Percentiles rank a stretch among this genome's conserved stretches.
phyloP scores from a whole-genome alignment of 352 stramenopile genomes.

The Globisporangium irregulare region DNA sequence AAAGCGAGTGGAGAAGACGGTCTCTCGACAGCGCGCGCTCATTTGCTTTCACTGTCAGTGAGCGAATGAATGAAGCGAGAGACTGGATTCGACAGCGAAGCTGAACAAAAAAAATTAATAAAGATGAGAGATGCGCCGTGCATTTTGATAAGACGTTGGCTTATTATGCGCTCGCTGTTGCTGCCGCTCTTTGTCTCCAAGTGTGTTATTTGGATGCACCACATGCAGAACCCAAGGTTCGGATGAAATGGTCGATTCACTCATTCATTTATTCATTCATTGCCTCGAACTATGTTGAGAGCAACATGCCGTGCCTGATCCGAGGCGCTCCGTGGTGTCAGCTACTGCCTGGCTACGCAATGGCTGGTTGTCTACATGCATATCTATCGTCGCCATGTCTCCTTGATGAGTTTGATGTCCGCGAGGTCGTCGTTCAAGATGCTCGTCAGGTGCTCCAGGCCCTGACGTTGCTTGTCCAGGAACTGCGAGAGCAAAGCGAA shows the following conservation, averaged over 20 bases:
- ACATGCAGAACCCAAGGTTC: too few species aligned
- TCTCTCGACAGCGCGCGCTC: not conserved
- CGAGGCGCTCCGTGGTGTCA: not conserved
- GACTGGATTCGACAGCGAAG: not conserved
- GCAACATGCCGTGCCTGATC: not conserved
- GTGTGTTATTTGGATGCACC: too few species aligned
- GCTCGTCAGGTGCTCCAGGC: constrained; percentile 76
- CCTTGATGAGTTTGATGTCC: constrained; percentile 87
- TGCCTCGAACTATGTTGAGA: not conserved
- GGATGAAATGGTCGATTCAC: not conserved
- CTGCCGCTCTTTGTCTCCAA: not conserved
- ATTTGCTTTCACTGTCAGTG: not conserved
- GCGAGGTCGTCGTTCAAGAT: constrained; percentile 83
- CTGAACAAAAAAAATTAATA: constrained; percentile 3
- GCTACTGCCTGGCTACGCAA: not conserved
- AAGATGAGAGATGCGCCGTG: constrained; percentile 8
- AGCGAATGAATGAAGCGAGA: not conserved
- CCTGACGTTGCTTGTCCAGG: constrained; percentile 83
- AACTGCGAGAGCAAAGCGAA: constrained; percentile 36
- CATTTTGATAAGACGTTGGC: constrained; percentile 3
- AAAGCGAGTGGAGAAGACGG: not conserved
- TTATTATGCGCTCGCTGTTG: not conserved
- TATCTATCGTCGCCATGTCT: constrained; percentile 73
- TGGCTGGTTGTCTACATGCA: not conserved
- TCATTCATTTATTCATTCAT: not conserved